Conservation (phyloP, 2,329 filamentous ascomycete species). For the Aspergillus alliaceus region DNA sequence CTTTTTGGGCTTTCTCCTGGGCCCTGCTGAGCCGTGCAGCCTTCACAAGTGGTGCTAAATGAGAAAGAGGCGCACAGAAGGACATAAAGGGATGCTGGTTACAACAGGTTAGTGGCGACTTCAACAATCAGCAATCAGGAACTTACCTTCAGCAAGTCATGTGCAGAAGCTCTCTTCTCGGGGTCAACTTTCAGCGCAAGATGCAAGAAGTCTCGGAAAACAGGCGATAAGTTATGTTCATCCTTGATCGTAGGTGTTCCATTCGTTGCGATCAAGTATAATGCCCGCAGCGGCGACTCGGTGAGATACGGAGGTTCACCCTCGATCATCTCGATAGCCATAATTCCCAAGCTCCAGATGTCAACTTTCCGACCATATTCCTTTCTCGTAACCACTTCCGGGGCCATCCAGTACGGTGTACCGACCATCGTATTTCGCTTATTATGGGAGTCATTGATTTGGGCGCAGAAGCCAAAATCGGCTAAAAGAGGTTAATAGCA, state of each 20-base stretch:
- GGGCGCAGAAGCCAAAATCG: slow-evolving; percentile 97
- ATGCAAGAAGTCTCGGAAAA: slow-evolving; percentile 88
- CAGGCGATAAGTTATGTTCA: slow-evolving; percentile 73
- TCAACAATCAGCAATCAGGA: background rate
- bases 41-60: slow-evolving; percentile 81
- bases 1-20: slow-evolving; percentile 78
- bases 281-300: slow-evolving; percentile 85
- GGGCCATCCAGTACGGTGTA: slow-evolving; percentile 99
- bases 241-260: slow-evolving; percentile 95
- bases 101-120: slow-evolving; percentile 16
- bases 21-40: slow-evolving; percentile 82
- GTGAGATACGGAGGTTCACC: slow-evolving; percentile 96
- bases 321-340: slow-evolving; percentile 99
- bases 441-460: slow-evolving; percentile 95
- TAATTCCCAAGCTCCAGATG: slow-evolving; percentile 97
- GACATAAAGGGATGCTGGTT: slow-evolving; percentile 77
- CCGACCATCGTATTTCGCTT: slow-evolving; percentile 99
- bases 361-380: slow-evolving; percentile 98
- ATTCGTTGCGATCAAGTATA: slow-evolving; percentile 96
- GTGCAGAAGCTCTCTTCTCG: slow-evolving; percentile 91
- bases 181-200: slow-evolving; percentile 96
- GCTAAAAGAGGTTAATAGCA: slow-evolving; percentile 53
- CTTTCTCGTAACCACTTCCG: slow-evolving; percentile 94
- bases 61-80: slow-evolving; percentile 69
- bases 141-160: slow-evolving; percentile 87